Evolutionary conservation across 306 rosid species (phyloP), one percentile per base, ranked within the genome.

Genomic region (Trichosanthes cucumerina): DNA sequence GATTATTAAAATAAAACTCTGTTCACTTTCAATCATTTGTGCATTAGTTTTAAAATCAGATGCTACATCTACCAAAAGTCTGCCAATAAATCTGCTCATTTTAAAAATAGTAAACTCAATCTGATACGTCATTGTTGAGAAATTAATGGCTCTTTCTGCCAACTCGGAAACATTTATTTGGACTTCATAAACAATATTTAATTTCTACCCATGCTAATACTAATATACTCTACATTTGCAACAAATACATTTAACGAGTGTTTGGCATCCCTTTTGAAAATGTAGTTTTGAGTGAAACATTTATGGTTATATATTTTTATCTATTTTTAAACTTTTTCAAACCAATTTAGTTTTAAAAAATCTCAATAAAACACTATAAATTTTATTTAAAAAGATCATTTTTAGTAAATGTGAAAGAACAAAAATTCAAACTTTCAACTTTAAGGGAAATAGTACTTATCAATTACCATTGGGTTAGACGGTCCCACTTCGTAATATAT

Each of bases 81-180:
- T 16, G 6, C 44, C 74, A 39, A 19, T 68, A 68, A 68, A 64
- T 64, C 18, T n/a, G 39, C 26, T 28, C 3, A 31, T 26, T 73
- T 44, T 0, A 28, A 73, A 16, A 73, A 7, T 73, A 73, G 26
- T 15, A 49, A 73, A 49, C 77, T 46, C 77, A 7, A 13, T 72
- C 14, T 49, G 56, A 44, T 58, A 71, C 76, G 57, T 46, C 76
- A 43, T 24, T 44, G 36, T 71, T 44, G 2, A 28, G 6, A 71
- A 71, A 71, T 28, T 71, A 24, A 71, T 71, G 23, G 12, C 34
- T 3, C 14, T 9, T 38, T 44, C 19, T 71, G 38, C 38, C 76
- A 71, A 44, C 76, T 71, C 76, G 14, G 4, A 44, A 70, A 70
- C 33, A 44, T 70, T 70, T 23, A 70, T 70, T 70, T 70, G 49